Conservation (phyloP, 371 early-diverging fungal genomes). For the Coemansia sp. region DNA sequence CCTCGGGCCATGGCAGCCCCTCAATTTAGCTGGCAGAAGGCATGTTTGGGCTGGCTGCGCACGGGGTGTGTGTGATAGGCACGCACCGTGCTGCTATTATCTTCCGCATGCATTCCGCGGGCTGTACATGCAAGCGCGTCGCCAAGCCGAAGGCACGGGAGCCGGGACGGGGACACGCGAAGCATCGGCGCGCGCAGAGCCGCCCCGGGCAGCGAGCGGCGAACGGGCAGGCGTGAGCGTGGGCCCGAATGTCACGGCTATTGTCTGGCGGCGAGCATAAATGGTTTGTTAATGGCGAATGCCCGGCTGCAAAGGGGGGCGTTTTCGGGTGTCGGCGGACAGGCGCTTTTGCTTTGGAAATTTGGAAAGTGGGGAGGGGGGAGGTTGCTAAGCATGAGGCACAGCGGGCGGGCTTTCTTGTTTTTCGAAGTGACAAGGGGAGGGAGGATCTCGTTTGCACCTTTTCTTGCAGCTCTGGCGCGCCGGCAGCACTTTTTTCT, state of each 20-base stretch:
- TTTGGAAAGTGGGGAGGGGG: constrained; percentile 2
- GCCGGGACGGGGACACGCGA: neutral
- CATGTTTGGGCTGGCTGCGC: neutral
- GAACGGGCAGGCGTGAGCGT: neutral
- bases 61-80: too few relatives aligned
- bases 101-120: neutral
- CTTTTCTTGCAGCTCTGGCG: constrained; percentile 7
- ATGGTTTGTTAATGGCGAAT: constrained; percentile 2
- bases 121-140: neutral
- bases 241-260: too few relatives aligned
- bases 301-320: neutral
- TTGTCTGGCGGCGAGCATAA: too few relatives aligned
- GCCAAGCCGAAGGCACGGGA: neutral
- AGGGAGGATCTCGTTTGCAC: constrained; percentile 7
- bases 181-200: neutral
- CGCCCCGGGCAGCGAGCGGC: neutral
- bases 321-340: neutral
- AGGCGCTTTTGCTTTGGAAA: constrained; percentile 1
- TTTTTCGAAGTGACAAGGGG: constrained; percentile 2
- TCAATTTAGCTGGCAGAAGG: neutral
- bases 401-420: constrained; percentile 5
- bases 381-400: constrained; percentile 10
- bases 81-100: neutral
- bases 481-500: neutral
- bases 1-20: neutral